Conservation (phyloP, 139 green algal species). For the Haematococcus lacustris region DNA sequence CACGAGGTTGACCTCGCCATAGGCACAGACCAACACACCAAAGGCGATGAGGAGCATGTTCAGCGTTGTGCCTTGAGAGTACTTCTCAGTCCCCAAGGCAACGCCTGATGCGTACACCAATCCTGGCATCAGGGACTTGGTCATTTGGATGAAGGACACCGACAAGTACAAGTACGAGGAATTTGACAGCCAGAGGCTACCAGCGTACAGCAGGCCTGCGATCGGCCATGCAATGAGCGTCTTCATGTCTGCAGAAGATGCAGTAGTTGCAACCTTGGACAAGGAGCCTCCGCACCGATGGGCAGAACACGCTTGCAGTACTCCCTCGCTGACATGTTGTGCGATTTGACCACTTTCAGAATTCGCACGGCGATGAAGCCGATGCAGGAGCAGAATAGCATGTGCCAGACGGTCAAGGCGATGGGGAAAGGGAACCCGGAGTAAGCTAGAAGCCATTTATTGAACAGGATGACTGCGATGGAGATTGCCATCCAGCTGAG, state of each 20-base stretch:
- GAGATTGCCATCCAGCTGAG: constrained; percentile 73
- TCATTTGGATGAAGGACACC: constrained; percentile 98
- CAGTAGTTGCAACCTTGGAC: no score
- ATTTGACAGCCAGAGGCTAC: constrained; percentile 92
- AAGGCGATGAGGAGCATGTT: constrained; percentile 88
- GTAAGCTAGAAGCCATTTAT: constrained; percentile 87
- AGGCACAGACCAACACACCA: constrained; percentile 74
- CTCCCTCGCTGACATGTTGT: constrained; percentile 64
- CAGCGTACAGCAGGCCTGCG: constrained; percentile 73
- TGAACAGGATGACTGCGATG: constrained; percentile 85
- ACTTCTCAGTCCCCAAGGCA: constrained; percentile 76
- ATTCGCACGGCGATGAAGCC: constrained; percentile 57
- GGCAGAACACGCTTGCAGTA: constrained; percentile 63
- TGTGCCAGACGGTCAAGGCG: constrained; percentile 80
- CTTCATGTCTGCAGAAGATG: no score
- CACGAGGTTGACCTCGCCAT: constrained; percentile 83
- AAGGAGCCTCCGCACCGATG: constrained; percentile 62
- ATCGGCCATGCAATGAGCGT: no score
- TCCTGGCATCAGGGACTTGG: constrained; percentile 87
- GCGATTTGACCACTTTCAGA: constrained; percentile 54
- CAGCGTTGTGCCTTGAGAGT: constrained; percentile 31
- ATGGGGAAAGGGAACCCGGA: constrained; percentile 88
- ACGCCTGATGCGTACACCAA: constrained; percentile 67
- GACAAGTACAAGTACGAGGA: constrained; percentile 93
- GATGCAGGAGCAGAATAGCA: constrained; percentile 78